Percentiles rank a stretch among this genome's conserved stretches.
Evolutionary conservation across 1,284 basidiomycete genomes (phyloP).

Genomic region (Peniophora sp.): DNA sequence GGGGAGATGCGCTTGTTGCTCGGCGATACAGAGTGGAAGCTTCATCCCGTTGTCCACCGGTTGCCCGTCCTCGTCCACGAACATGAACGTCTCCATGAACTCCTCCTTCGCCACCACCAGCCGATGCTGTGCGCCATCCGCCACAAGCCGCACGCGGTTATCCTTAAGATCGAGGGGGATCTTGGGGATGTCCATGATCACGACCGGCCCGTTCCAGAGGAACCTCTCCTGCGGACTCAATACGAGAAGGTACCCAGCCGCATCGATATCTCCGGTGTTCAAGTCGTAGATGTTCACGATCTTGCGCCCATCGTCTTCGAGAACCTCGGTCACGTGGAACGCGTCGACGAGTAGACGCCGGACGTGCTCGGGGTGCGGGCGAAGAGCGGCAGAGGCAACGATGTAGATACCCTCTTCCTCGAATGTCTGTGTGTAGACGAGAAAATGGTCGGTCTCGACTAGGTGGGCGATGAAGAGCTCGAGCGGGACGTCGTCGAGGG

Average conservation of each 20-base stretch:
- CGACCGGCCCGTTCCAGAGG: constrained; percentile 91
- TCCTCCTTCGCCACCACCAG: constrained; percentile 74
- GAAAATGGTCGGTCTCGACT: constrained; percentile 85
- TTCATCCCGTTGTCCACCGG: constrained; percentile 32
- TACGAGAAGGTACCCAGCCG: constrained; percentile 72
- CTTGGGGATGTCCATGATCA: constrained; percentile 60
- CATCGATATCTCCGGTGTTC: constrained; percentile 47
- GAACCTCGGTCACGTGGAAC: constrained; percentile 66
- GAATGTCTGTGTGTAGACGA: constrained; percentile 87
- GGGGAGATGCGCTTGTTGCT: constrained; percentile 90
- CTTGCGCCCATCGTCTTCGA: constrained; percentile 47
- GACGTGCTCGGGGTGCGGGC: constrained; percentile 77
- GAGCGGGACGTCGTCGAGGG: constrained; percentile 73
- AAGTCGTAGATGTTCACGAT: constrained; percentile 41
- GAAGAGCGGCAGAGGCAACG: constrained; percentile 79
- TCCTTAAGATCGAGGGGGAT: constrained; percentile 79
- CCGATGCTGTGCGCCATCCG: constrained; percentile 79
- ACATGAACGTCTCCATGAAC: constrained; percentile 63
- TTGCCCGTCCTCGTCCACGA: constrained; percentile 54
- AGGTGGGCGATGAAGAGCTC: constrained; percentile 78
- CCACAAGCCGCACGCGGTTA: constrained; percentile 76
- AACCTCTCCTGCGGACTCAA: constrained; percentile 85
- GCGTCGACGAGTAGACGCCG: constrained; percentile 79
- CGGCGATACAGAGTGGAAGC: constrained; percentile 59
- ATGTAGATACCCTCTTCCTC: constrained; percentile 95